Evolutionary conservation across 2,329 filamentous ascomycete genomes (phyloP).

Genomic region (Calonectria multiphialidica): DNA sequence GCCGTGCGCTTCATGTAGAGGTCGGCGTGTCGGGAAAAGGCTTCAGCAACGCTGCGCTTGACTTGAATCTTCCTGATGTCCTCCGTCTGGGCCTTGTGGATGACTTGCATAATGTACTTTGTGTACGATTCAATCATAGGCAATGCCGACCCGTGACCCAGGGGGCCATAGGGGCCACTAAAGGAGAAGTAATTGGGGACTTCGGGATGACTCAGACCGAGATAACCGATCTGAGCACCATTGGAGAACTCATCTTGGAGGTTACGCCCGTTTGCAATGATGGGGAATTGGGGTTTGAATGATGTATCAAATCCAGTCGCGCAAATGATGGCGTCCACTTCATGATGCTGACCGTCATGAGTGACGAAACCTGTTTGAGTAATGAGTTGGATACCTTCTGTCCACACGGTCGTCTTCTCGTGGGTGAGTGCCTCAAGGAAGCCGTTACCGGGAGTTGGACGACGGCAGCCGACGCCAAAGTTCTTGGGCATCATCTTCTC

Average conservation of each 20-base stretch:
- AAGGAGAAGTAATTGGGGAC: conserved; percentile 12
- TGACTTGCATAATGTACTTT: too few species aligned
- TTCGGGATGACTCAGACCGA: neutral
- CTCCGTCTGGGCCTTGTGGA: too few species aligned
- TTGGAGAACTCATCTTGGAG: too few species aligned
- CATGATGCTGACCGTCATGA: neutral
- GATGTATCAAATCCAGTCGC: conserved; percentile 14
- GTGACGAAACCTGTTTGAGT: neutral
- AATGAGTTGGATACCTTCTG: neutral
- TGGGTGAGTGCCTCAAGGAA: conserved; percentile 5
- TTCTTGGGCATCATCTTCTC: conserved; percentile 5
- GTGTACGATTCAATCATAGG: conserved; percentile 1
- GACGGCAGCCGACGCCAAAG: neutral
- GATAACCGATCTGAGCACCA: too few species aligned
- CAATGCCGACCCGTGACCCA: conserved; percentile 5
- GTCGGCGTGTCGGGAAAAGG: too few species aligned
- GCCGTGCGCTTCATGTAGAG: too few species aligned
- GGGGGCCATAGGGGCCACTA: neutral
- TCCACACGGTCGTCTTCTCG: neutral
- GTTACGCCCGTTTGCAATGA: too few species aligned
- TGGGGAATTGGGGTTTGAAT: neutral
- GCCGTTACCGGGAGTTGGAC: neutral
- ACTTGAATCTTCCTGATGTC: too few species aligned
- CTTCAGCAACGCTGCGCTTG: too few species aligned
- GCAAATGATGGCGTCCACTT: conserved; percentile 8